These are phyloP conservation scores for Glebionis coronaria DNA, from an alignment of 129 eudicot genomes.

Conservation along the genomic window DNA sequence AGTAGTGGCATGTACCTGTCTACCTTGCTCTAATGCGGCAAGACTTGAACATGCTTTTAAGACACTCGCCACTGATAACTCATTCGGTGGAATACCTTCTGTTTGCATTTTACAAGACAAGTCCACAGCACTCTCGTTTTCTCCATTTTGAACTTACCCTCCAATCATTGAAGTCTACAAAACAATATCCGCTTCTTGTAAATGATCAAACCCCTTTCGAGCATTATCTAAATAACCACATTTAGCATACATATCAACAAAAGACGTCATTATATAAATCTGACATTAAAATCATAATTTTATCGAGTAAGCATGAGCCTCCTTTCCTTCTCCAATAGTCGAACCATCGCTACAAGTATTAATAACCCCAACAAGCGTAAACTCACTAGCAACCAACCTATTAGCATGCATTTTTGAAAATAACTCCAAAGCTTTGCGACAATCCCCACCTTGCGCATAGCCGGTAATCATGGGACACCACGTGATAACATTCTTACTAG, in stretches of 20 bases:
- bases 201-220: conserved; percentile 65
- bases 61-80: conserved; percentile 72
- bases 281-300: conserved; percentile 70
- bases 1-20: conserved; percentile 71
- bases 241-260: conserved; percentile 94
- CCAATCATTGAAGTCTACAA: conserved; percentile 90
- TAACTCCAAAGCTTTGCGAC: conserved; percentile 54
- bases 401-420: conserved; percentile 70
- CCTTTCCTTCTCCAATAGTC: conserved; percentile 50
- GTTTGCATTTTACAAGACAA: conserved; percentile 71
- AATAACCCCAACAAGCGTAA: conserved; percentile 88
- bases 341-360: conserved; percentile 73
- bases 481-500: conserved; percentile 57
- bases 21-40: conserved; percentile 84
- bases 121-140: conserved; percentile 62
- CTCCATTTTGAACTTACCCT: conserved; percentile 82
- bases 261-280: conserved; percentile 68
- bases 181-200: conserved; percentile 67
- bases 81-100: conserved; percentile 65
- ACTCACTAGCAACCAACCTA: conserved; percentile 67
- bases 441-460: conserved; percentile 74
- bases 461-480: conserved; percentile 97
- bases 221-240: conserved; percentile 69
- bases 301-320: conserved; percentile 62
- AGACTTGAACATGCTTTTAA: conserved; percentile 85